phyloP scores from a whole-genome alignment of 148 eudicot genomes.

The Pouteria glomerata region DNA sequence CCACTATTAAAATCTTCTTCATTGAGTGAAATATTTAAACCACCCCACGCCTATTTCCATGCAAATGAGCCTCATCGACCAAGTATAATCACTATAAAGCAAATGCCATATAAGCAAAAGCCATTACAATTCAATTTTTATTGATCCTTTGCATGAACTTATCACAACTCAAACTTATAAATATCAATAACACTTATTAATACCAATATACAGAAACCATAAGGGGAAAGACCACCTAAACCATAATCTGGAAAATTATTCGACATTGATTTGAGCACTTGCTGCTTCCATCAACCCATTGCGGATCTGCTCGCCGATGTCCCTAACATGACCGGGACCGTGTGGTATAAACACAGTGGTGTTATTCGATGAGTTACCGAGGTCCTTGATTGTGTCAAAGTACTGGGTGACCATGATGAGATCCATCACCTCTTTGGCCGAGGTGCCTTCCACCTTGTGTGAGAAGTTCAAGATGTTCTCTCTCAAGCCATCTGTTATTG shows the following conservation, averaged over 20 bases:
- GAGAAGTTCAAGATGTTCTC: constrained; percentile 97
- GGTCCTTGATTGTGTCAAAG: constrained; percentile 90
- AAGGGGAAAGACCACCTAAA: not conserved
- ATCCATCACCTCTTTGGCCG: constrained; percentile 96
- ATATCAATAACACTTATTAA: no score
- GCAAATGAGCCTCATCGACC: no score
- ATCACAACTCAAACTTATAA: no score
- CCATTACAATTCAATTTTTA: not conserved
- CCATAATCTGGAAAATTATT: not conserved
- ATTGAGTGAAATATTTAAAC: no score
- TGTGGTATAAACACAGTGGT: constrained; percentile 96
- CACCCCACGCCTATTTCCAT: no score
- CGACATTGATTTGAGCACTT: constrained; percentile 30
- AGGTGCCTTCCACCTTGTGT: constrained; percentile 80
- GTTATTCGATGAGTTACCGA: constrained; percentile 84
- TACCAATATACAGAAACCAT: not conserved
- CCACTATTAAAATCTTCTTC: no score
- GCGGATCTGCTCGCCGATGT: constrained; percentile 84
- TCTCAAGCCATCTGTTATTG: constrained; percentile 91
- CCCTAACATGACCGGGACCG: constrained; percentile 95
- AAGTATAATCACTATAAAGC: no score
- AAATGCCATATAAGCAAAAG: no score
- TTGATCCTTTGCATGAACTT: not conserved
- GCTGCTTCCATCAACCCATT: constrained; percentile 89
- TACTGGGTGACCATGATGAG: constrained; percentile 97